Conservation (phyloP, 73 alveolate genomes). For the Stentor roeselii region DNA sequence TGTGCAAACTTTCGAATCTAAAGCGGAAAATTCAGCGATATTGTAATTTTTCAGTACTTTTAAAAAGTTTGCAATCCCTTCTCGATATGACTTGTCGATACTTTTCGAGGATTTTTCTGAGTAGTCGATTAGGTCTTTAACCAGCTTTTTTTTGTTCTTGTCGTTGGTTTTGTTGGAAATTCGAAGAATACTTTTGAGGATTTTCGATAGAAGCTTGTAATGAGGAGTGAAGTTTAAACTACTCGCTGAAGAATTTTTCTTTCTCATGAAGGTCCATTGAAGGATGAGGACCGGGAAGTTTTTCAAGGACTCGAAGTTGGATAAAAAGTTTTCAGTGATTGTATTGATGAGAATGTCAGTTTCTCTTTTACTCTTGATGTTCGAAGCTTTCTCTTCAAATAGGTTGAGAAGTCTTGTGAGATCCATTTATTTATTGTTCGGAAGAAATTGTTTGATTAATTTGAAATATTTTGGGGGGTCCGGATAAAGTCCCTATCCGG, state of each 20-base stretch:
- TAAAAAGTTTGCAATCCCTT: neutral
- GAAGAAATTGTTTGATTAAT: no score
- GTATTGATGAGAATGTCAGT: neutral
- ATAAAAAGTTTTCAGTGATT: neutral
- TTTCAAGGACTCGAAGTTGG: neutral
- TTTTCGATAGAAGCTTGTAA: neutral
- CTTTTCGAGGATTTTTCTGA: neutral
- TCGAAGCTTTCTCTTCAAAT: neutral
- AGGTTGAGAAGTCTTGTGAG: no score
- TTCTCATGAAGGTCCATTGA: neutral
- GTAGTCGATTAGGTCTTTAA: neutral
- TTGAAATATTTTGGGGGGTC: no score
- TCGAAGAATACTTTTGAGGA: no score
- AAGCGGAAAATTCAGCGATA: neutral
- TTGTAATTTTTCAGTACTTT: neutral
- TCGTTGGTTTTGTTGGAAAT: neutral
- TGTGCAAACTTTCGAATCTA: neutral
- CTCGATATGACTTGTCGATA: neutral
- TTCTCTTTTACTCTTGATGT: neutral
- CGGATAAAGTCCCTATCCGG: no score
- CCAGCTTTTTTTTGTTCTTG: neutral
- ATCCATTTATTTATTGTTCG: no score
- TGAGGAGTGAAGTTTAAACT: neutral
- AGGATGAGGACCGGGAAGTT: neutral
- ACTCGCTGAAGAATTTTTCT: neutral